Conservation (phyloP, 441 rosid genomes). For the Isatis lusitanica region DNA sequence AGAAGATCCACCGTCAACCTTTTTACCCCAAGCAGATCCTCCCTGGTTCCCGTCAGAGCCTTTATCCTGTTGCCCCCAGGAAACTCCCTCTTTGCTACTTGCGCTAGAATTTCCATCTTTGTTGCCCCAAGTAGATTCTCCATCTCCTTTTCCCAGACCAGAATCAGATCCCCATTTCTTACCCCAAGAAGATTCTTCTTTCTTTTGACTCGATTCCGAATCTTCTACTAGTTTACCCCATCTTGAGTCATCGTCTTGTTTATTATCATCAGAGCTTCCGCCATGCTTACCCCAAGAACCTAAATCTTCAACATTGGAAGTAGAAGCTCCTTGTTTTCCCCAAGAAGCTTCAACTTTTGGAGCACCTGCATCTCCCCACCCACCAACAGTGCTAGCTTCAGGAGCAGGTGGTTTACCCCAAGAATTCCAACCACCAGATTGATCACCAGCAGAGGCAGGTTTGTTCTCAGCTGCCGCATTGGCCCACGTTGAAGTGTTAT, state of each 20-base stretch:
- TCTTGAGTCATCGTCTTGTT: slow-evolving; percentile 16
- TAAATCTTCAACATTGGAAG: slow-evolving; percentile 27
- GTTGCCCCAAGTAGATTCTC: slow-evolving; percentile 35
- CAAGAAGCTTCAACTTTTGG: slow-evolving; percentile 40
- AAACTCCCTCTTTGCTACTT: slow-evolving; percentile 36
- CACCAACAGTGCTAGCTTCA: slow-evolving; percentile 43
- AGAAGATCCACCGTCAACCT: slow-evolving; percentile 14
- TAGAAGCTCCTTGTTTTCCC: slow-evolving; percentile 42
- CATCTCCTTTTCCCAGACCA: slow-evolving; percentile 40
- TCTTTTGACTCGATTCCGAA: slow-evolving; percentile 27
- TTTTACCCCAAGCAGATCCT: slow-evolving; percentile 29
- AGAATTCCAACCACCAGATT: slow-evolving; percentile 43
- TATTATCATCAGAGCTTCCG: slow-evolving; percentile 33
- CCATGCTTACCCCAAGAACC: slow-evolving; percentile 46
- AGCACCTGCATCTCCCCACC: slow-evolving; percentile 50
- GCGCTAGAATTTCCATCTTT: slow-evolving; percentile 34
- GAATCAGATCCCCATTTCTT: slow-evolving; percentile 34
- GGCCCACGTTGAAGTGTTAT: slow-evolving; percentile 43
- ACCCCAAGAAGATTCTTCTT: slow-evolving; percentile 39
- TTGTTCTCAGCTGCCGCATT: slow-evolving; percentile 45
- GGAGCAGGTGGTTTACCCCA: slow-evolving; percentile 55
- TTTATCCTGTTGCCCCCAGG: slow-evolving; percentile 31
- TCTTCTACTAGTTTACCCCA: slow-evolving; percentile 27
- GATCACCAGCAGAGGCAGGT: slow-evolving; percentile 40
- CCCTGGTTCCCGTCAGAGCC: slow-evolving; percentile 12